Evolutionary conservation across 306 rosid species (phyloP).

Genomic region (Morella rubra): DNA sequence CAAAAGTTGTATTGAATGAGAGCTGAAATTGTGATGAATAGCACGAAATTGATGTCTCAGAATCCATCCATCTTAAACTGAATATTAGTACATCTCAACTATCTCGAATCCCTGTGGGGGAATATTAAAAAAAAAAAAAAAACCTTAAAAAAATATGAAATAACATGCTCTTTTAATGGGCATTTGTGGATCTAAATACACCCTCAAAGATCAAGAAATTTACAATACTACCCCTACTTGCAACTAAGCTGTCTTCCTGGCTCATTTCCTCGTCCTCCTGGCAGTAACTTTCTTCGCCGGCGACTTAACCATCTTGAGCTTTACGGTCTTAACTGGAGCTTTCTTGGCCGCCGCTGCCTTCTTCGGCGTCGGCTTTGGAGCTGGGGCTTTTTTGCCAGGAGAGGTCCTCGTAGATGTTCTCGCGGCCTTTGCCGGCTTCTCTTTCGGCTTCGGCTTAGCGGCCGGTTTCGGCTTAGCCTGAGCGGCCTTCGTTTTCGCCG

Average conservation of each 20-base stretch:
- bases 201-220: neutral
- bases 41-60: neutral
- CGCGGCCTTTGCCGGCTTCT: slow-evolving; percentile 53
- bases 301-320: slow-evolving; percentile 50
- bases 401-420: slow-evolving; percentile 67
- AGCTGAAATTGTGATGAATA: neutral
- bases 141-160: neutral
- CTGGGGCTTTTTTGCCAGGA: slow-evolving; percentile 58
- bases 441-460: slow-evolving; percentile 48
- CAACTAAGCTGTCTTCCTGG: neutral
- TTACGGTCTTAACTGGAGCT: slow-evolving; percentile 40
- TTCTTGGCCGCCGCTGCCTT: slow-evolving; percentile 50
- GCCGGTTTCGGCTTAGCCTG: slow-evolving; percentile 32
- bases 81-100: neutral
- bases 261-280: slow-evolving; percentile 55
- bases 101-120: neutral
- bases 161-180: neutral
- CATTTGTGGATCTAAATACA: neutral
- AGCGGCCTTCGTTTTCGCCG: slow-evolving; percentile 36
- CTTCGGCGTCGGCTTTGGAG: slow-evolving; percentile 43
- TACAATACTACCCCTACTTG: neutral
- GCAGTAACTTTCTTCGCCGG: slow-evolving; percentile 54
- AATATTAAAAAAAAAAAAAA: neutral
- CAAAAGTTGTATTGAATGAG: neutral
- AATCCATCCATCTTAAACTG: neutral